Evolutionary conservation across 441 rosid species (phyloP), one percentile per base, ranked within the genome.

Genomic region (Biscutella laevigata): DNA sequence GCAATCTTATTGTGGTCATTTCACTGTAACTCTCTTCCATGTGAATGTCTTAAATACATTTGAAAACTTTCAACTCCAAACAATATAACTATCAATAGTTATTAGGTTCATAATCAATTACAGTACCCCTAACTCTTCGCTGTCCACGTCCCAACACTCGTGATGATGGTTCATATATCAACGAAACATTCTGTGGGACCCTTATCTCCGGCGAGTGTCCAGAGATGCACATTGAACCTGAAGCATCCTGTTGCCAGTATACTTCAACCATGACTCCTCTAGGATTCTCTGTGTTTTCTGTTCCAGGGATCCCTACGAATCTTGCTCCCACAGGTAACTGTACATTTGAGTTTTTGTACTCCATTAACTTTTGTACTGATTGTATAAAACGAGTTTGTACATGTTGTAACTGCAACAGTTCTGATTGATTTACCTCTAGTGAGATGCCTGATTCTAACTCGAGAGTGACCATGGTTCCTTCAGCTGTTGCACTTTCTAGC

Each of bases 201-300:
- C 88, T 71, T 53, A 71, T 82, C 62, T 88, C 95, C 3, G 70
- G 20, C 4, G 95, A 84, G 61, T 86, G 89, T n/a, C 95, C 83
- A n/a, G 95, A 78, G 44, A 88, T 76, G 79, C 92, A 79, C 61
- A 92, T 83, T 6, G 85, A 45, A 10, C 92, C 90, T 2, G 82
- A 61, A 43, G 82, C 94, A 50, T 86, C 94, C 71, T 88, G 94
- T 50, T 79, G 77, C 95, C 95, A 92, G 69, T 77, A 79, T 7
- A 86, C 96, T 80, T 88, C 86, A 21, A 92, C 96, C 96, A 92
- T 88, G 12, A 78, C 10, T 16, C 99, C 96, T 33, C 76, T 66
- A 0, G 88, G 83, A 64, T 82, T 75, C 71, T 78, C 92, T 2
- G 48, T 37, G 1, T 78, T 67, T 59, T 75, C 81, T 1, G 90